These are phyloP conservation scores for Chionographis japonica DNA, from an alignment of 106 monocot genomes.

Conservation along the genomic window DNA sequence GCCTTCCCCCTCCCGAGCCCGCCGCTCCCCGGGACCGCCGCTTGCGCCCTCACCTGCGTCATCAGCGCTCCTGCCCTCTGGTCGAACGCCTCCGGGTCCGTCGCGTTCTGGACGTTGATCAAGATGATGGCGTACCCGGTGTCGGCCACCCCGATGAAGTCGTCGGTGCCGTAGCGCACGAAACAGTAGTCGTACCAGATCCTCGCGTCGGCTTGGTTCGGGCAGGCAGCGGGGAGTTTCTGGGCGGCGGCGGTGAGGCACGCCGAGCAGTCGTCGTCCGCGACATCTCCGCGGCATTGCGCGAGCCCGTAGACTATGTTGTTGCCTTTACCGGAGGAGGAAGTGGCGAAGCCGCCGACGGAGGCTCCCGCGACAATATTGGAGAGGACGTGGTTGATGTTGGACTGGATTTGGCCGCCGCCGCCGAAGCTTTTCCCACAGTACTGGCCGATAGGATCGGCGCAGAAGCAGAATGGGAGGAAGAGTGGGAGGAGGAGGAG, in stretches of 20 bases:
- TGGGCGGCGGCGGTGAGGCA: slow-evolving; percentile 31
- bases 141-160: slow-evolving; percentile 30
- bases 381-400: slow-evolving; percentile 27
- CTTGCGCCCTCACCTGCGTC: slow-evolving; percentile 15
- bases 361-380: slow-evolving; percentile 24
- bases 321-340: slow-evolving; percentile 9
- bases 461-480: slow-evolving; percentile 4
- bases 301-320: slow-evolving; percentile 33
- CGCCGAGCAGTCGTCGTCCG: slow-evolving; percentile 22
- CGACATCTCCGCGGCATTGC: slow-evolving; percentile 38
- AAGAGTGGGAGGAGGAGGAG: slow-evolving; percentile 24
- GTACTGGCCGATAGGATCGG: slow-evolving; percentile 26
- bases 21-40: slow-evolving; percentile 12
- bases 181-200: slow-evolving; percentile 57
- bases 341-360: slow-evolving; percentile 18
- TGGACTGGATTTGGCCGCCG: slow-evolving; percentile 1
- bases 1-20: slow-evolving; percentile 17
- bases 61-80: slow-evolving; percentile 14
- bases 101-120: slow-evolving; percentile 19
- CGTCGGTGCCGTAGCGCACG: slow-evolving; percentile 35
- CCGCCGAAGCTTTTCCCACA: slow-evolving; percentile 18
- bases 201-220: slow-evolving; percentile 23
- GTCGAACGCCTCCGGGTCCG: slow-evolving; percentile 28
- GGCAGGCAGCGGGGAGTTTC: slow-evolving; percentile 20
- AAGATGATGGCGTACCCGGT: slow-evolving; percentile 18